Base-by-base conservation (phyloP, 441 rosid genomes). In the Codiaeum variegatum region DNA sequence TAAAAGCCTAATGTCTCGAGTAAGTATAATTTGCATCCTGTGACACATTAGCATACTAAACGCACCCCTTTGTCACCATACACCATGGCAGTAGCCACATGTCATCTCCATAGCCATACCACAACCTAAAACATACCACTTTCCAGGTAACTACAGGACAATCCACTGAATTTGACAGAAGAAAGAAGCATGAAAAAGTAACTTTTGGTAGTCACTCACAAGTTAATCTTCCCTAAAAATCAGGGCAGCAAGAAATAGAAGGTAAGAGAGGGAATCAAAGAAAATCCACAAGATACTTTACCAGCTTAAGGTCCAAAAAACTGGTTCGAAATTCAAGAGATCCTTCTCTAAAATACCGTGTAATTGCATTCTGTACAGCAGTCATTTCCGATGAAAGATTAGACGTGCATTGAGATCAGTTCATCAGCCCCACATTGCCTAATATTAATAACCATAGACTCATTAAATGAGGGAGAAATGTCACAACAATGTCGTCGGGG, bases 401-500 rank as follows among this genome's bases (percentile, higher is more conserved):
- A 88, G 15, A 46, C 51, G 79, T 75, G 77, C 97, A 92, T 89
- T 67, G 94, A 83, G 68, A 90, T 92, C 70, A 92, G 78, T 72
- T 94, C 98, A 46, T 80, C 78, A 7, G 38, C 44, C 67, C 86
- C 83, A 76, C 98, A 94, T 58, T 82, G 82, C 75, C 91, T 85
- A 51, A 92, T 76, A 76, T 80, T 83, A 72, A 94, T 82, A 62
- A 81, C 74, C 90, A 90, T 87, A 13, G 91, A 84, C 49, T 85
- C 90, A 71, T 83, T 84, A 80, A 76, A 73, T 29, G 83, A 76
- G 34, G 88, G 70, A 55, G 85, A 78, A 49, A 94, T 76, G 54
- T 88, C 91, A 74, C 97, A 87, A 81, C 97, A 92, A 19, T 91
- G 91, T 34, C 97, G 91, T 62, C 92, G 94, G 16, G 82, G 90